Percentiles rank a stretch among this genome's conserved stretches.
Evolutionary conservation across 2,329 filamentous ascomycete genomes (phyloP).

Genomic region (Pyrenophora teres): DNA sequence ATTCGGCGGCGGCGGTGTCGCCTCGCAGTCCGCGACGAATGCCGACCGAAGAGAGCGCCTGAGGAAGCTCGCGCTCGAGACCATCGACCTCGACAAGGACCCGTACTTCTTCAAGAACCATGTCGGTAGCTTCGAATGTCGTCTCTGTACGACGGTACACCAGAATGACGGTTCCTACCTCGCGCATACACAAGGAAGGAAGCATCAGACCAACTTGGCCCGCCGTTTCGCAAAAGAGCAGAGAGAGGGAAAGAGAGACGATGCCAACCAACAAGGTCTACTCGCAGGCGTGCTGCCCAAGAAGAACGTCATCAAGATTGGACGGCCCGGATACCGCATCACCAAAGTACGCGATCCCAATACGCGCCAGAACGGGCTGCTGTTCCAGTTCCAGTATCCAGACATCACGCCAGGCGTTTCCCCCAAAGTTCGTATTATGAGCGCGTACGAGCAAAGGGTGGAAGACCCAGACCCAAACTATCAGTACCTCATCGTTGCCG

Average conservation of each 20-base stretch:
- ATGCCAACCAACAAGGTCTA: conserved; percentile 74
- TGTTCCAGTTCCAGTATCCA: conserved; percentile 97
- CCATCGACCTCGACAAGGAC: conserved; percentile 98
- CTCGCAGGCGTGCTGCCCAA: conserved; percentile 69
- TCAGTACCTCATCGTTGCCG: conserved; percentile 93
- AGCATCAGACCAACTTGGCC: conserved; percentile 98
- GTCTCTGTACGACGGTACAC: conserved; percentile 94
- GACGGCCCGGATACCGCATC: conserved; percentile 94
- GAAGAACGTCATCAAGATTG: conserved; percentile 90
- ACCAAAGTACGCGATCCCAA: conserved; percentile 91
- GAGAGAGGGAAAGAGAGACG: conserved; percentile 76
- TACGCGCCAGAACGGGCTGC: conserved; percentile 82
- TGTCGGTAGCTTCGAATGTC: conserved; percentile 96
- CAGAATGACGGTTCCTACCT: conserved; percentile 99
- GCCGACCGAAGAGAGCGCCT: conserved; percentile 96
- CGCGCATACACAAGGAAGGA: conserved; percentile 96
- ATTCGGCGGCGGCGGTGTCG: conserved; percentile 95
- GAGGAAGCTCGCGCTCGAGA: conserved; percentile 96
- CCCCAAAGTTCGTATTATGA: conserved; percentile 95
- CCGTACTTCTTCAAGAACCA: conserved; percentile 99
- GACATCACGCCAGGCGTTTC: conserved; percentile 77
- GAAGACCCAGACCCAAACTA: conserved; percentile 91
- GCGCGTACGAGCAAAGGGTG: conserved; percentile 91
- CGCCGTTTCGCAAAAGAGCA: conserved; percentile 94
- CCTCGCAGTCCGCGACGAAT: conserved; percentile 90